Evolutionary conservation across 352 stramenopile species (phyloP), one percentile per base, ranked within the genome.

Genomic region (Phytophthora agathidicida): DNA sequence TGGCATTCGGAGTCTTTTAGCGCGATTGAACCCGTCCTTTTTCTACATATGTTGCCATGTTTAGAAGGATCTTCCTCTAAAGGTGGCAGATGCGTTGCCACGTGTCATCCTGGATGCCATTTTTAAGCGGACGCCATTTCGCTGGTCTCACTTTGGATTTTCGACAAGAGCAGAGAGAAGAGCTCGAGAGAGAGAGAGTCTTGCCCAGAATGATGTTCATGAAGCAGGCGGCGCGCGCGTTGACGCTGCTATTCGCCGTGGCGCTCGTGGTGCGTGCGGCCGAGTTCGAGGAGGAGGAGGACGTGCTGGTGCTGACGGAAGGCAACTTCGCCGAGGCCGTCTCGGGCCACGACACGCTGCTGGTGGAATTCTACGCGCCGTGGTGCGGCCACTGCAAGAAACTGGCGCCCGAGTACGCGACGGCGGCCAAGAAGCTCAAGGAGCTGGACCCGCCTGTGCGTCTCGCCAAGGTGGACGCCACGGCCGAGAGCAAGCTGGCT

Each of bases 321-420:
- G 75, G 90, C 68, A 97, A 94, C 80, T 96, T 98, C 61, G 90
- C 96, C 37, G 87, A 91, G 23, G 90, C 91, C 14, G 75, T 98
- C 17, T 67, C 73, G 30, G 65, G 77, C 42, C 72, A 96, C 74
- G 86, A 96, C 44, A 87, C 85, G 54, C 71, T 98, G 38, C 81
- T 98, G 28, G 89, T 97, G 3, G 89, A 98, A 68, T 98, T 98
- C 58, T 97, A 97, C 51, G 94, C 94, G 33, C 94, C 94, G 27
- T 98, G 93, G 93, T 98, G 93, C 56, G 94, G 94, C 30, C 94
- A 98, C 77, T 98, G 94, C 81, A 96, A 97, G 82, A 82, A 86
- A 50, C 81, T 98, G 23, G 76, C 88, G 28, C 93, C 93, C 3
- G 92, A 98, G 64, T 98, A 87, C 76, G 81, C 83, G 31, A 84